These are phyloP conservation scores for Hemileccinum rubropunctum DNA, from an alignment of 768 basidiomycete species.

Conservation along the genomic window DNA sequence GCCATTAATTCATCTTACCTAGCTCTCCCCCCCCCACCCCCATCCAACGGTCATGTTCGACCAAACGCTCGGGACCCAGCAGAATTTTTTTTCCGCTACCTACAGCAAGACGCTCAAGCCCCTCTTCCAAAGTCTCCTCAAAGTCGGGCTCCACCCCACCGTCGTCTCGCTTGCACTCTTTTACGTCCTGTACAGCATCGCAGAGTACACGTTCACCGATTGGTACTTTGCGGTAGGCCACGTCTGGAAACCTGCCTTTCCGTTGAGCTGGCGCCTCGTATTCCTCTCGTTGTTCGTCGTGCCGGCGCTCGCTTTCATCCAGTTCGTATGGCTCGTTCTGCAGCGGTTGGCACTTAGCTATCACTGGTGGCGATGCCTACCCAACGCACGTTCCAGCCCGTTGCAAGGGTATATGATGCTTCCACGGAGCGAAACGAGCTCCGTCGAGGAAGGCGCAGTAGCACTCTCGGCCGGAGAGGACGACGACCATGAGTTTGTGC, in stretches of 20 bases:
- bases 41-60: constrained; percentile 6
- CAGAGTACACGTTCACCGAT: constrained; percentile 7
- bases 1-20: no score
- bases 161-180: not conserved
- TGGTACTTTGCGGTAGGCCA: constrained; percentile 3
- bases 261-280: constrained; percentile 16
- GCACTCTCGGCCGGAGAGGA: not conserved
- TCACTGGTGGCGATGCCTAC: not conserved
- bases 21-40: not conserved
- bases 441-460: not conserved
- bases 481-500: not conserved
- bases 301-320: constrained; percentile 11
- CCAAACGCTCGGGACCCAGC: not conserved
- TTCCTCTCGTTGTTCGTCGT: constrained; percentile 13
- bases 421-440: constrained; percentile 1
- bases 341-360: not conserved
- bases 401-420: constrained; percentile 13
- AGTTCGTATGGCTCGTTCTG: constrained; percentile 2
- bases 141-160: not conserved
- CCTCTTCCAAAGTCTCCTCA: constrained; percentile 1
- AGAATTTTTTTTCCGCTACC: not conserved
- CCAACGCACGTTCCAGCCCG: not conserved
- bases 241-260: constrained; percentile 21
- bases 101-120: not conserved
- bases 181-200: constrained; percentile 5